phyloP scores from a whole-genome alignment of 2,329 filamentous ascomycete genomes.

The Thyridium curvatum region DNA sequence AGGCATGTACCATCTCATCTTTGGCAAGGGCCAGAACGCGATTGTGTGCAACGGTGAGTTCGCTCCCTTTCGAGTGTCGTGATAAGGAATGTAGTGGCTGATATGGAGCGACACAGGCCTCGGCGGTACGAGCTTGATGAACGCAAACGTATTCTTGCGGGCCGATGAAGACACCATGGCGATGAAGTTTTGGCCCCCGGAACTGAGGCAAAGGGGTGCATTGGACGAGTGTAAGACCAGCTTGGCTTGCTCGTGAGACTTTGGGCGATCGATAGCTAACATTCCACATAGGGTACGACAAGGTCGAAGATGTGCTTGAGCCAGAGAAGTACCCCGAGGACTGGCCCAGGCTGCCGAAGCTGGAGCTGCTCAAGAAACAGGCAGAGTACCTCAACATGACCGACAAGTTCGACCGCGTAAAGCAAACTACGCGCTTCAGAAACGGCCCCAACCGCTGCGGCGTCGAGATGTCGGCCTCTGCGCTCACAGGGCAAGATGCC shows the following conservation, averaged over 20 bases:
- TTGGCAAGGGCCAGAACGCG: constrained; percentile 58
- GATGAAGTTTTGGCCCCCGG: constrained; percentile 51
- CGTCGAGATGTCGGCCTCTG: constrained; percentile 55
- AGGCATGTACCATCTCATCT: constrained; percentile 56
- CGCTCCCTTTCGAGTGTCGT: background rate
- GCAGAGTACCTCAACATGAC: constrained; percentile 42
- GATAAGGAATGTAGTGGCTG: constrained; percentile 1
- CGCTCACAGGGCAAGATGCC: constrained; percentile 54
- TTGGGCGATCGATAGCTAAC: background rate
- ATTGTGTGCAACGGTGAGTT: constrained; percentile 46
- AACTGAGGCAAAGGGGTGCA: constrained; percentile 39
- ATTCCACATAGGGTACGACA: constrained; percentile 46
- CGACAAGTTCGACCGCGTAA: constrained; percentile 48
- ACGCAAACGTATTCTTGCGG: constrained; percentile 61
- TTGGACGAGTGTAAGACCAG: constrained; percentile 43
- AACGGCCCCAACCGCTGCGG: constrained; percentile 57
- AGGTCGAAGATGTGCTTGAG: constrained; percentile 49
- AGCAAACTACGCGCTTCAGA: constrained; percentile 57
- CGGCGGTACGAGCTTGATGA: constrained; percentile 60
- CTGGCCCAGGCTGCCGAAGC: constrained; percentile 52
- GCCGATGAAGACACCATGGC: constrained; percentile 48
- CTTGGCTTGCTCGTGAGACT: background rate
- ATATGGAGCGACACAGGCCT: constrained; percentile 37
- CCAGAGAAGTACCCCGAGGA: constrained; percentile 51
- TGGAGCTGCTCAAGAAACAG: constrained; percentile 50